phyloP scores from a whole-genome alignment of 305 asterid genomes.

The Caryopteris hybrid region DNA sequence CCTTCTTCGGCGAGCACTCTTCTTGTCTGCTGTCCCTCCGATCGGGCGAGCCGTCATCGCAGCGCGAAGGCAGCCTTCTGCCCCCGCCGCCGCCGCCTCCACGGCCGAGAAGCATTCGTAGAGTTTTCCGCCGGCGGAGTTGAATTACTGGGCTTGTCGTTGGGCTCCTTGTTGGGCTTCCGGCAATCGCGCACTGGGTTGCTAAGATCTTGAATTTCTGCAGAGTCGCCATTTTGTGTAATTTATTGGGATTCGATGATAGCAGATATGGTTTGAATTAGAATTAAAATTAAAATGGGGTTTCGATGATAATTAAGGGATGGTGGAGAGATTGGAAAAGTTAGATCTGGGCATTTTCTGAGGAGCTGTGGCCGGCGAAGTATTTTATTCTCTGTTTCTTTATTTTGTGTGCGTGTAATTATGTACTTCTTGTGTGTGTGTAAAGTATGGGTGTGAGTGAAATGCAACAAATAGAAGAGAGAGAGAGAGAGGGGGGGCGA shows the following conservation, averaged over 20 bases:
- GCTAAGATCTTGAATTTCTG: slow-evolving; percentile 93
- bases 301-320: not conserved
- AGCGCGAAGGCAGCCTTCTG: slow-evolving; percentile 34
- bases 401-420: not conserved
- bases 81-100: slow-evolving; percentile 32
- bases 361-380: slow-evolving; percentile 13
- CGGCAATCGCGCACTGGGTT: slow-evolving; percentile 83
- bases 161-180: slow-evolving; percentile 84
- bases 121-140: slow-evolving; percentile 85
- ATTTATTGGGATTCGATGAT: not conserved
- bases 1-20: slow-evolving; percentile 40
- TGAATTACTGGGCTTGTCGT: slow-evolving; percentile 83
- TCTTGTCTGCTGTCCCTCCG: slow-evolving; percentile 16
- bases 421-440: not conserved
- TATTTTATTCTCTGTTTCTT: slow-evolving; percentile 1
- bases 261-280: not conserved
- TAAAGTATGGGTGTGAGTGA: no score
- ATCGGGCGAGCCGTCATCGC: slow-evolving; percentile 38
- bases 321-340: slow-evolving; percentile 4
- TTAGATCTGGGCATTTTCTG: slow-evolving; percentile 30
- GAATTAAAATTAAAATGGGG: not conserved
- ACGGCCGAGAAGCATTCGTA: slow-evolving; percentile 84
- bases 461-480: no score
- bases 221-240: slow-evolving; percentile 55
- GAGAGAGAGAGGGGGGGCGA: no score